Conservation (phyloP, 2,329 filamentous ascomycete genomes). For the Escovopsis sp. region DNA sequence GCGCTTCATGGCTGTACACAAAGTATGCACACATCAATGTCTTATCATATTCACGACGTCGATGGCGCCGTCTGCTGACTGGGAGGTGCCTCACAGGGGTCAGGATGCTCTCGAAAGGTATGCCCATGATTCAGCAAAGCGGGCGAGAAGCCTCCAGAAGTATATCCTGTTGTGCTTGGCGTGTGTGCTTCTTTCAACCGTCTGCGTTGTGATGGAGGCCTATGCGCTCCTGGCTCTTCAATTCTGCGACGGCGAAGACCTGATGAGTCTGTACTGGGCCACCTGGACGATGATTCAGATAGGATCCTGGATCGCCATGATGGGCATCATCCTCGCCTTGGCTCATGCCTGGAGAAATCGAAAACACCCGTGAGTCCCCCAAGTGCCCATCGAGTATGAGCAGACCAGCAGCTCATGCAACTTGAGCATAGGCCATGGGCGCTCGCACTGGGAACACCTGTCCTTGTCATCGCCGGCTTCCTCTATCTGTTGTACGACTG, state of each 20-base stretch:
- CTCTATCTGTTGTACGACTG: conserved; percentile 32
- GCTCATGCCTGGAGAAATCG: conserved; percentile 33
- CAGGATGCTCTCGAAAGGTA: conserved; percentile 24
- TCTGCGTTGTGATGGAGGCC: conserved; percentile 37
- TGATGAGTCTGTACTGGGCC: conserved; percentile 46
- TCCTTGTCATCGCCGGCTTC: conserved; percentile 41
- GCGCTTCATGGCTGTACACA: conserved; percentile 27
- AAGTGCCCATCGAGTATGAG: not conserved
- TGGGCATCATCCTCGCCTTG: conserved; percentile 39
- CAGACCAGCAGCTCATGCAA: conserved; percentile 1
- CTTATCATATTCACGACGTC: not conserved
- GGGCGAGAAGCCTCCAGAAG: conserved; percentile 22
- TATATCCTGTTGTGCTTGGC: conserved; percentile 29
- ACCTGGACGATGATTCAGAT: conserved; percentile 47
- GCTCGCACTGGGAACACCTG: conserved; percentile 43
- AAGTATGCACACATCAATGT: conserved; percentile 15
- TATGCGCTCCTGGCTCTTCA: conserved; percentile 38
- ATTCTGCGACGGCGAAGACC: conserved; percentile 45
- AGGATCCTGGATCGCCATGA: conserved; percentile 42
- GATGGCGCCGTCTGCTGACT: not conserved
- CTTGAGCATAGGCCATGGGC: conserved; percentile 33
- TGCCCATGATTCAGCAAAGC: conserved; percentile 16
- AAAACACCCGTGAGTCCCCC: conserved; percentile 32
- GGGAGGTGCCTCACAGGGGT: conserved; percentile 12
- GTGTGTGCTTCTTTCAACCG: conserved; percentile 30